Conservation (phyloP, 2,329 filamentous ascomycete species). For the Aspergillus proliferans region DNA sequence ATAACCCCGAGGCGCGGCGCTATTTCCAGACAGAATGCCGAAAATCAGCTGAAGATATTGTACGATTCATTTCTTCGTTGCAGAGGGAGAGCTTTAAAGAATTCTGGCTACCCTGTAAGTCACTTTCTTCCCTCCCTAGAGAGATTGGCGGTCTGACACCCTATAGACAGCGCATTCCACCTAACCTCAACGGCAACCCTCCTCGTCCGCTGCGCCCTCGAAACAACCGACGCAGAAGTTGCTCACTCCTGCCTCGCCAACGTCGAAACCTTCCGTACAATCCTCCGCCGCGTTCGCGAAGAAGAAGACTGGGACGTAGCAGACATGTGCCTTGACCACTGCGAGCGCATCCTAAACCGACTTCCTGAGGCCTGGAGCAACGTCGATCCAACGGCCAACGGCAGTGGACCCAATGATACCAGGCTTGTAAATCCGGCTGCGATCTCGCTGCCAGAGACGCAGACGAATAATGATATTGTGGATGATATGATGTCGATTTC, state of each 20-base stretch:
- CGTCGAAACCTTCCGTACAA: slow-evolving; percentile 43
- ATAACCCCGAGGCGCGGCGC: slow-evolving; percentile 44
- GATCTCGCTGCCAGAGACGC: slow-evolving; percentile 37
- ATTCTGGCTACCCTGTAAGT: slow-evolving; percentile 47
- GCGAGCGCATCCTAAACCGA: slow-evolving; percentile 39
- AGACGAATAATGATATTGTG: slow-evolving; percentile 41
- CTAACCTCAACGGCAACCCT: slow-evolving; percentile 51
- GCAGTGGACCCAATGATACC: slow-evolving; percentile 17
- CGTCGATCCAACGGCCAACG: slow-evolving; percentile 5
- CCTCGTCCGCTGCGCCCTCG: slow-evolving; percentile 46
- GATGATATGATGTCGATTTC: slow-evolving; percentile 44
- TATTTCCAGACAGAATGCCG: slow-evolving; percentile 45
- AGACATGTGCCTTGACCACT: slow-evolving; percentile 48
- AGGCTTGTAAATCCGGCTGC: slow-evolving; percentile 33
- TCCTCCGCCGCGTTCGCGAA: slow-evolving; percentile 43
- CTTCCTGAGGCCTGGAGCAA: slow-evolving; percentile 25
- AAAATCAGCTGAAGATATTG: slow-evolving; percentile 41
- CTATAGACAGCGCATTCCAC: slow-evolving; percentile 45
- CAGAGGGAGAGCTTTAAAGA: slow-evolving; percentile 44
- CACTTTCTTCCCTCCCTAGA: too few species aligned
- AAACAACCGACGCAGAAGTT: slow-evolving; percentile 43
- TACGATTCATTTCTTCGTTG: slow-evolving; percentile 45
- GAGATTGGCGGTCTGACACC: slow-evolving; percentile 1
- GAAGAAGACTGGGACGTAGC: slow-evolving; percentile 52
- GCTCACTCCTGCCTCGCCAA: slow-evolving; percentile 42